Evolutionary conservation across 2,329 filamentous ascomycete species (phyloP).

Genomic region (Monosporascus sp.): DNA sequence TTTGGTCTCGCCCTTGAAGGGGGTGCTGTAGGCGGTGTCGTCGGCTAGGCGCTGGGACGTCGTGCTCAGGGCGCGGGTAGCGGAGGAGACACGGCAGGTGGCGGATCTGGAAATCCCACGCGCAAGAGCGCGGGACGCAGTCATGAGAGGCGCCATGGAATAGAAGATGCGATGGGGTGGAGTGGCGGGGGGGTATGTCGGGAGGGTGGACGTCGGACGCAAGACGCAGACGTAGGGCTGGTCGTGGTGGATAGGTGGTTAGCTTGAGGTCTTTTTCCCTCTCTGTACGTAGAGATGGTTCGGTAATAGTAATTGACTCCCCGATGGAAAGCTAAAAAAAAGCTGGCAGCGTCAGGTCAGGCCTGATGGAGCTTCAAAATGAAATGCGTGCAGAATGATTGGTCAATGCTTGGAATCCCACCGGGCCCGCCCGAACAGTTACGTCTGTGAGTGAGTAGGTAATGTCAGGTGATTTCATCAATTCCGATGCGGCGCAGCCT

Average conservation of each 20-base stretch:
- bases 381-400: conserved; percentile 45
- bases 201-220: conserved; percentile 1
- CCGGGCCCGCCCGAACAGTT: not conserved
- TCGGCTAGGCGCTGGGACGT: conserved; percentile 42
- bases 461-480: conserved; percentile 7
- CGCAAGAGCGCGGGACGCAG: conserved; percentile 64
- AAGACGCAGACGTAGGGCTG: not conserved
- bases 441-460: conserved; percentile 12
- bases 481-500: too few relatives aligned
- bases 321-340: conserved; percentile 11
- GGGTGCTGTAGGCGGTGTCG: conserved; percentile 49
- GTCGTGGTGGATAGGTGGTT: conserved; percentile 10
- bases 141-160: conserved; percentile 62
- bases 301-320: conserved; percentile 4
- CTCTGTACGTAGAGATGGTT: conserved; percentile 24
- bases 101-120: conserved; percentile 45
- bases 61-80: conserved; percentile 52
- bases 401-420: conserved; percentile 19
- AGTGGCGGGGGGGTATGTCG: conserved; percentile 18
- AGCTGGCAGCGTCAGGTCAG: conserved; percentile 32
- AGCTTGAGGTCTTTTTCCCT: conserved; percentile 49
- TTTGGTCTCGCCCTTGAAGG: conserved; percentile 55
- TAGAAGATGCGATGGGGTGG: conserved; percentile 20
- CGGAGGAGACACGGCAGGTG: conserved; percentile 17
- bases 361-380: conserved; percentile 32